Conservation (phyloP, 768 basidiomycete genomes). For the Cubamyces lactineus region DNA sequence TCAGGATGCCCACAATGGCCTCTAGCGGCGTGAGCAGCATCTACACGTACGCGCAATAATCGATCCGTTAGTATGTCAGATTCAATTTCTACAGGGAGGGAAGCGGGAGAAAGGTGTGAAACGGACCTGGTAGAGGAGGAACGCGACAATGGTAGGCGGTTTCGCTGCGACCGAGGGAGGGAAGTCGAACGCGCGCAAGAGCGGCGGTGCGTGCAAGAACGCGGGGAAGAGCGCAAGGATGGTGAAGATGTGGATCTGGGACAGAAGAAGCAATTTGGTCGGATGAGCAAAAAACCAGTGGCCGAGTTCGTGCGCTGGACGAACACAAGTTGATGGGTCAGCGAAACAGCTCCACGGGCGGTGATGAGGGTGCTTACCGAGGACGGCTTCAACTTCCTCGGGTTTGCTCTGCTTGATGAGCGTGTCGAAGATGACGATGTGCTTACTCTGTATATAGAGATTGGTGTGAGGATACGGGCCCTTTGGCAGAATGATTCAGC, state of each 20-base stretch:
- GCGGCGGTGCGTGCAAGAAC: constrained; percentile 78
- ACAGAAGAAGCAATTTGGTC: constrained; percentile 82
- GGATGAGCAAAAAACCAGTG: constrained; percentile 96
- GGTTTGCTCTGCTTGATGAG: constrained; percentile 89
- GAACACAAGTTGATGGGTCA: no score
- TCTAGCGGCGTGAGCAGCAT: constrained; percentile 85
- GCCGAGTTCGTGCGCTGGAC: constrained; percentile 87
- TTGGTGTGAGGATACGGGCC: background rate
- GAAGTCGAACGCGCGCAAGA: constrained; percentile 84
- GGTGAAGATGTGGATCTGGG: constrained; percentile 86
- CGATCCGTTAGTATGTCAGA: background rate
- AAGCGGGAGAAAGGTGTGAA: background rate
- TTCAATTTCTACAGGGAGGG: background rate
- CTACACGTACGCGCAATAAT: constrained; percentile 34
- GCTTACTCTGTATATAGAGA: constrained; percentile 63
- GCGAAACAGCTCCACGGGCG: background rate
- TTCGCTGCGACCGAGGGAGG: constrained; percentile 59
- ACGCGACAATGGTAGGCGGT: constrained; percentile 83
- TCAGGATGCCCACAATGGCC: constrained; percentile 65
- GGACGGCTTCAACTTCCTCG: constrained; percentile 96
- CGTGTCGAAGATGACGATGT: constrained; percentile 97
- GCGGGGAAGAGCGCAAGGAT: constrained; percentile 90
- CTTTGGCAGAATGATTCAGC: constrained; percentile 22
- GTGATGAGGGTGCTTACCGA: constrained; percentile 45
- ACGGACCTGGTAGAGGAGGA: constrained; percentile 78